Evolutionary conservation across 352 stramenopile genomes (phyloP).

Genomic region (Phytophthora aleatoria): DNA sequence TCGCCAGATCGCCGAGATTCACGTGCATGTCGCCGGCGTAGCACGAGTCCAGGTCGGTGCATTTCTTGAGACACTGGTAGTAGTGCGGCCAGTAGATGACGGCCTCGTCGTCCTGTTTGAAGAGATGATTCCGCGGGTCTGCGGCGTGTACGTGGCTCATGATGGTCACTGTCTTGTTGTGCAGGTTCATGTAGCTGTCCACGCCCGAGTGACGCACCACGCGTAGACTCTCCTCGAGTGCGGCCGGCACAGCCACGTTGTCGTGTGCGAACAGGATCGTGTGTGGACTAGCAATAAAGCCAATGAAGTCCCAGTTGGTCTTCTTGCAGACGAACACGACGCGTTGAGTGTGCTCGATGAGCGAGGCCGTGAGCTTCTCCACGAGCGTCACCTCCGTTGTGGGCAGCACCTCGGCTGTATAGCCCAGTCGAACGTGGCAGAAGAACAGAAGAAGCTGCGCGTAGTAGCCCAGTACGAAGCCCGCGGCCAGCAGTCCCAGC

Average conservation of each 20-base stretch:
- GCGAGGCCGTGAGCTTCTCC: conserved; percentile 51
- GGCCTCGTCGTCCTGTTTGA: conserved; percentile 81
- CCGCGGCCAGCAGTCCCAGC: conserved; percentile 21
- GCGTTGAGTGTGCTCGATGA: conserved; percentile 61
- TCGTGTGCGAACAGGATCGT: conserved; percentile 71
- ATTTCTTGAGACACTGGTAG: conserved; percentile 77
- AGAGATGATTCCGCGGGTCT: conserved; percentile 56
- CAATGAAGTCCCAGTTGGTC: conserved; percentile 83
- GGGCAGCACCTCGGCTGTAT: conserved; percentile 53
- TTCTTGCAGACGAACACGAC: conserved; percentile 76
- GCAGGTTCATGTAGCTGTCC: conserved; percentile 77
- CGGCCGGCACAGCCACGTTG: conserved; percentile 56
- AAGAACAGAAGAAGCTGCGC: conserved; percentile 74
- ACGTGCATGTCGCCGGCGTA: conserved; percentile 86
- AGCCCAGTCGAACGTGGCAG: conserved; percentile 60
- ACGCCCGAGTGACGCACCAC: conserved; percentile 66
- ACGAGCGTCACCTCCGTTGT: conserved; percentile 47
- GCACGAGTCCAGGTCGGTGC: conserved; percentile 64
- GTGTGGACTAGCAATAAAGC: conserved; percentile 67
- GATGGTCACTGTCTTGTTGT: conserved; percentile 85
- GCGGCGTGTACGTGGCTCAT: conserved; percentile 69
- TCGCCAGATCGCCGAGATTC: conserved; percentile 63
- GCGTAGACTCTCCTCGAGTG: conserved; percentile 57
- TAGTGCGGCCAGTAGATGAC: conserved; percentile 83
- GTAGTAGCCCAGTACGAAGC: conserved; percentile 71